phyloP scores from a whole-genome alignment of 345 rosid genomes.

The Rhodamnia rubescens region DNA sequence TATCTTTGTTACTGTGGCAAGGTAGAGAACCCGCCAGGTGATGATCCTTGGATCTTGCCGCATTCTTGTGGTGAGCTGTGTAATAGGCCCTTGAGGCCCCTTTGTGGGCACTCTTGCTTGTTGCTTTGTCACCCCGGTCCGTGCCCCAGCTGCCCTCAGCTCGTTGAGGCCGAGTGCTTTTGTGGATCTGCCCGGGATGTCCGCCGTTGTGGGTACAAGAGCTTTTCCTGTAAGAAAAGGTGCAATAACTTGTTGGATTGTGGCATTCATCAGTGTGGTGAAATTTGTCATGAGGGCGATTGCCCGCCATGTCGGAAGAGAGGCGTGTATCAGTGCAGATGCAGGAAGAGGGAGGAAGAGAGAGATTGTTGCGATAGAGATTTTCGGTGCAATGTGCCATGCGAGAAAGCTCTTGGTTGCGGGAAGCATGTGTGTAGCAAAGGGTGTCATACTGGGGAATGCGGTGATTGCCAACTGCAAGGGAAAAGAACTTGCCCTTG shows the following conservation, averaged over 20 bases:
- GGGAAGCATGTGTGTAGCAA: constrained; percentile 67
- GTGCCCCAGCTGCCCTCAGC: constrained; percentile 81
- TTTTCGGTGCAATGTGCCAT: constrained; percentile 60
- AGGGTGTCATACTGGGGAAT: constrained; percentile 71
- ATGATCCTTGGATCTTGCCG: constrained; percentile 82
- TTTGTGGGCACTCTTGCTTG: constrained; percentile 74
- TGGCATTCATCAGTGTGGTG: constrained; percentile 37
- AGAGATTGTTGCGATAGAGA: constrained; percentile 67
- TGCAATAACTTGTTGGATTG: constrained; percentile 51
- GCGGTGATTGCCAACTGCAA: constrained; percentile 70
- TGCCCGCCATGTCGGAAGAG: constrained; percentile 68
- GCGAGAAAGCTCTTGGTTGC: constrained; percentile 44
- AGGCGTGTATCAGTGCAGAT: constrained; percentile 41
- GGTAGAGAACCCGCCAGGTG: constrained; percentile 48
- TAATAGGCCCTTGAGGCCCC: constrained; percentile 39
- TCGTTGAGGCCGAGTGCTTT: constrained; percentile 45
- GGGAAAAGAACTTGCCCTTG: constrained; percentile 92
- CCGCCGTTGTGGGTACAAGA: constrained; percentile 64
- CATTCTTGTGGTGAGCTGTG: constrained; percentile 93
- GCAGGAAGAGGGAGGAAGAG: constrained; percentile 52
- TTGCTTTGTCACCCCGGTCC: constrained; percentile 88
- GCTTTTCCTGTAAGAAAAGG: constrained; percentile 42
- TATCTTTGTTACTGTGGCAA: constrained; percentile 82
- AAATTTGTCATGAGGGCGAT: constrained; percentile 54
- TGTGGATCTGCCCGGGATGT: constrained; percentile 53